Conservation (phyloP, 2,329 filamentous ascomycete genomes). For the Exophiala calicioides region DNA sequence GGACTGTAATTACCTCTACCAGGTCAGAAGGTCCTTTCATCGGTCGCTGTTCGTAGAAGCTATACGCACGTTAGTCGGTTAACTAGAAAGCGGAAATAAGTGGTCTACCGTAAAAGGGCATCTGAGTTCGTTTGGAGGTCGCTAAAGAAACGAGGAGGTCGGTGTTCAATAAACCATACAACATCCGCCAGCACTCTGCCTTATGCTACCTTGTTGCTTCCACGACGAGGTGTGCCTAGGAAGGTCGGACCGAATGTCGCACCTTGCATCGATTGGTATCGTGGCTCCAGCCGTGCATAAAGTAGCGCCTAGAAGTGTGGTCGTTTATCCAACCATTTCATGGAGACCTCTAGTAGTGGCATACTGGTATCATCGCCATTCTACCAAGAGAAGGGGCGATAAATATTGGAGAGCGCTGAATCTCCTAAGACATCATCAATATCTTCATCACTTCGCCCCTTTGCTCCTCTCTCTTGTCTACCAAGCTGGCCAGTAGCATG, state of each 20-base stretch:
- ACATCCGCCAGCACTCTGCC: constrained; percentile 37
- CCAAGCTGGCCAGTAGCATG: no score
- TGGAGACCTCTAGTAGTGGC: no score
- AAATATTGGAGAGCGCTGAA: no score
- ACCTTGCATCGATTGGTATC: constrained; percentile 37
- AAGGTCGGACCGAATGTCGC: constrained; percentile 40
- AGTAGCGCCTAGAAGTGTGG: constrained; percentile 33
- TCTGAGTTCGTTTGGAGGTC: constrained; percentile 32
- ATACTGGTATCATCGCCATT: no score
- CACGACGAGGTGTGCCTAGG: constrained; percentile 39
- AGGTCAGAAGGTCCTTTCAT: constrained; percentile 13
- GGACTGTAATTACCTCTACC: no score
- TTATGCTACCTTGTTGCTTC: constrained; percentile 36
- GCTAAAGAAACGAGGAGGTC: constrained; percentile 36
- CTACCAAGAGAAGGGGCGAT: no score
- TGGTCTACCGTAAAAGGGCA: constrained; percentile 33
- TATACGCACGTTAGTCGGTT: constrained; percentile 38
- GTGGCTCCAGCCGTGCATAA: constrained; percentile 39
- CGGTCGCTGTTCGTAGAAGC: constrained; percentile 36
- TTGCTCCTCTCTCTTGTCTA: no score
- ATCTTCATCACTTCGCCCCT: no score
- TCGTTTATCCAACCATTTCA: background rate
- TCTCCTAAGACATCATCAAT: no score
- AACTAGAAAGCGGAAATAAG: constrained; percentile 38
- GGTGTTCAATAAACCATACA: constrained; percentile 36